Evolutionary conservation across 148 eudicot genomes (phyloP).

Genomic region (Silene latifolia): DNA sequence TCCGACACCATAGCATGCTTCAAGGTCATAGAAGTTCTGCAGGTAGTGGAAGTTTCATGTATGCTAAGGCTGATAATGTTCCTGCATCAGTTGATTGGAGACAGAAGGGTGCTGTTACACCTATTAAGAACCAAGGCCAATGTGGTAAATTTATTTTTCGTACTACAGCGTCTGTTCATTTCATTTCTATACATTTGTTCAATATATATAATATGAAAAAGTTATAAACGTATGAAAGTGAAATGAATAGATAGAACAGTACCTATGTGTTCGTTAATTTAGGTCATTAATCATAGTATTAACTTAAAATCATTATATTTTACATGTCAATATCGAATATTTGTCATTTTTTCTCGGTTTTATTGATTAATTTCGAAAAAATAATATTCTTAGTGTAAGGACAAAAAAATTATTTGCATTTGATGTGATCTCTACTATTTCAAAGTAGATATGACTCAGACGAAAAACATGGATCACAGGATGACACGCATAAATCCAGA

Average conservation of each 20-base stretch:
- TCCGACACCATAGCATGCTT: slow-evolving; percentile 65
- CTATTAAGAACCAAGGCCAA: slow-evolving; percentile 82
- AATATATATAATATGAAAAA: too few species aligned
- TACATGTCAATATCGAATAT: not conserved
- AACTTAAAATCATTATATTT: too few species aligned
- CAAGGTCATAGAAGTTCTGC: slow-evolving; percentile 32
- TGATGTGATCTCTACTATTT: not conserved
- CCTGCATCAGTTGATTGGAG: slow-evolving; percentile 86
- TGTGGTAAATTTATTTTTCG: slow-evolving; percentile 52
- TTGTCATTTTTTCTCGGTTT: too few species aligned
- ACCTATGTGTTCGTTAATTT: too few species aligned
- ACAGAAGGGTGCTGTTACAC: slow-evolving; percentile 65
- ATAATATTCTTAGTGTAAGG: too few species aligned
- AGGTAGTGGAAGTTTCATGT: slow-evolving; percentile 46
- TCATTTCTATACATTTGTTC: too few species aligned
- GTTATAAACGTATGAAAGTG: not conserved
- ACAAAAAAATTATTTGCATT: not conserved
- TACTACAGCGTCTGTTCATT: not conserved
- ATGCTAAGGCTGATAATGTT: slow-evolving; percentile 43
- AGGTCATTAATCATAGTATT: too few species aligned
- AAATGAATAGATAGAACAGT: not conserved
- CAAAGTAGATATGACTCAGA: not conserved
- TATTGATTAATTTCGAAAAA: too few species aligned
- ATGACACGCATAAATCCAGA: not conserved
- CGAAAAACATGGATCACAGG: not conserved